Percentiles rank a stretch among this genome's conserved stretches.
phyloP scores from a whole-genome alignment of 2,329 filamentous ascomycete genomes.

The Sporothrix globosa region DNA sequence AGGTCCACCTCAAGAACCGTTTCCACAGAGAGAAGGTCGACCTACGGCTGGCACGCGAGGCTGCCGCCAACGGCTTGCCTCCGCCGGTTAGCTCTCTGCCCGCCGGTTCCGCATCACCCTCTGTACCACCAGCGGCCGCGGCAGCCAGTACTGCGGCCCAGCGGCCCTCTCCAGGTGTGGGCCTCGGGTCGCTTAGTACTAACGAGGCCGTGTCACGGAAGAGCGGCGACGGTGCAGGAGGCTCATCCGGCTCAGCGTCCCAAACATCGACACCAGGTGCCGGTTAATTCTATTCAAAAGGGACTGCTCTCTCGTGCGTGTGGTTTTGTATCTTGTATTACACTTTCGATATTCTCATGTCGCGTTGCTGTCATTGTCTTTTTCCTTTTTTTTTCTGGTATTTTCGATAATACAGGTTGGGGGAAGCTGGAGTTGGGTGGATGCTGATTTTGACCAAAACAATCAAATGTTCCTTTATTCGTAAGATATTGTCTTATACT shows the following conservation, averaged over 20 bases:
- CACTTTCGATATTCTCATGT: constrained; percentile 24
- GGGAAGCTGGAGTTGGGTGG: constrained; percentile 29
- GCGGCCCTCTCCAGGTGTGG: background rate
- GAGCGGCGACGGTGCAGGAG: background rate
- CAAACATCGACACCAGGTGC: constrained; percentile 20
- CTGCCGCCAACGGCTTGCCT: constrained; percentile 23
- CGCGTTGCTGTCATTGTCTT: background rate
- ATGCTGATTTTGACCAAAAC: constrained; percentile 20
- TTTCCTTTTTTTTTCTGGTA: background rate
- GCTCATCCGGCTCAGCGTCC: constrained; percentile 22
- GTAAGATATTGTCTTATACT: background rate
- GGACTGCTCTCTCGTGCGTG: background rate
- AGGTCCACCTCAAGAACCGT: constrained; percentile 86
- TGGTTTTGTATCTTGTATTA: constrained; percentile 8
- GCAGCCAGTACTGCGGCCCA: constrained; percentile 13
- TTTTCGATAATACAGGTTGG: constrained; percentile 24
- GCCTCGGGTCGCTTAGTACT: background rate
- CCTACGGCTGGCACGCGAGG: constrained; percentile 46
- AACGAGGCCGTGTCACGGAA: background rate
- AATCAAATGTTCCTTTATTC: constrained; percentile 1
- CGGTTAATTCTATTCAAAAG: background rate
- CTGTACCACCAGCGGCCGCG: constrained; percentile 1
- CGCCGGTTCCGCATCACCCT: background rate
- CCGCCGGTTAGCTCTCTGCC: constrained; percentile 10
- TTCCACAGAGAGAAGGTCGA: constrained; percentile 75